Conservation (phyloP, 768 basidiomycete species). For the Phlegmacium glaucopus region DNA sequence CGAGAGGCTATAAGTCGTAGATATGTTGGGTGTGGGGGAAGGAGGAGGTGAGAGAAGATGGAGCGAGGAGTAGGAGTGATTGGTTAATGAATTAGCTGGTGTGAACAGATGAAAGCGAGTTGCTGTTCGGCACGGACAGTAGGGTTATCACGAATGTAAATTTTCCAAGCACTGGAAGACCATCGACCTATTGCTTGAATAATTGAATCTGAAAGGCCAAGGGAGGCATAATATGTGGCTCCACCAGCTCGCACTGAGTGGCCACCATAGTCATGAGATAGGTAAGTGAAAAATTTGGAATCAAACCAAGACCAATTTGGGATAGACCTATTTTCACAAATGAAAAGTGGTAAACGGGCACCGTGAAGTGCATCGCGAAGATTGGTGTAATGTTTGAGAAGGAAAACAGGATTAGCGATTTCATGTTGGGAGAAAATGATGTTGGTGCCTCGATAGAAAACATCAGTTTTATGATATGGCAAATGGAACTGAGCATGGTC, state of each 20-base stretch:
- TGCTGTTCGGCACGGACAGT: not conserved
- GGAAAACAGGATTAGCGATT: no score
- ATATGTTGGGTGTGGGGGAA: not conserved
- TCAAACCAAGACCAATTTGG: constrained; percentile 3
- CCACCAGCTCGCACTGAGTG: constrained; percentile 9
- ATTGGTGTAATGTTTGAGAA: no score
- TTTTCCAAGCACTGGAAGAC: constrained; percentile 12
- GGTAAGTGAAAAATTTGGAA: not conserved
- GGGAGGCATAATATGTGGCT: constrained; percentile 6
- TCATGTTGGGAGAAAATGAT: no score
- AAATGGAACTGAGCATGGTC: no score
- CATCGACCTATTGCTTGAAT: constrained; percentile 12
- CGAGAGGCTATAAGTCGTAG: no score
- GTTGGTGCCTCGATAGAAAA: no score
- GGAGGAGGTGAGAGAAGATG: not conserved
- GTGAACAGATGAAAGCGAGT: not conserved
- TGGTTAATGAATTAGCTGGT: no score
- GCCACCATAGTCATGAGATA: not conserved
- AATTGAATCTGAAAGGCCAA: not conserved
- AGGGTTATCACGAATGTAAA: constrained; percentile 12
- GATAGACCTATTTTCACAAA: not conserved
- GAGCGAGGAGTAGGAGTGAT: not conserved
- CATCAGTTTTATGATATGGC: no score
- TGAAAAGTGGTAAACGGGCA: not conserved
- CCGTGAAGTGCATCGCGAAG: no score